Base-by-base conservation (phyloP, 495 filamentous ascomycete genomes). In the Astrothelium macrocarpum region DNA sequence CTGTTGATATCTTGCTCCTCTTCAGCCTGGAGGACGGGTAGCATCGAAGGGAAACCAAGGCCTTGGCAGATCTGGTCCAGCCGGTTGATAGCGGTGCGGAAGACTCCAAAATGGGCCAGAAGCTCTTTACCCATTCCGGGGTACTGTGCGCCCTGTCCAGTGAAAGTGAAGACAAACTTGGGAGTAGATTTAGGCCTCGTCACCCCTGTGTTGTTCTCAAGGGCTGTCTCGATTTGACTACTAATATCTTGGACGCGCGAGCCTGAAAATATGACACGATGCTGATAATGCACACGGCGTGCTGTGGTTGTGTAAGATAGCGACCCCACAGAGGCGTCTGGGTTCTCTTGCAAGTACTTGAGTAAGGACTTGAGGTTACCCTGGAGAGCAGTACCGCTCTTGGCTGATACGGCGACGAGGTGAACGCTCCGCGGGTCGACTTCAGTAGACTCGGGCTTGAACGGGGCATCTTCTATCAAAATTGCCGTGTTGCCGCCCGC, bases 241-340 rank as follows among this genome's bases (percentile, higher is more conserved):
- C 34, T 2, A 25, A 14, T 31, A 4, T 45, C 34, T 4, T 14
- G 12, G 12, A 20, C 1, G 69, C 43, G 26, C 18, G 78, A 74
- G 36, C 39, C 86, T 10, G 78, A 73, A 25, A 89, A 80, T 45
- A 81, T 81, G 63, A 88, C 81, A 56, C 90, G 84, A 78, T 85
- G 87, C 59, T 84, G 82, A 71, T 92, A 86, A 65, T 93, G 90
- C 16, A 88, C 83, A n/a, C 86, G 86, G 65, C 90, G 83, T 49
- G 90, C 90, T 10, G 90, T 94, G 1, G 87, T 90, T 4, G 89
- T 90, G 73, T 95, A n/a, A n/a, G n/a, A n/a, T n/a, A n/a, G n/a
- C n/a, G n/a, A n/a, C n/a, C n/a, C n/a, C n/a, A n/a, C n/a, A n/a
- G n/a, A n/a, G n/a, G n/a, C n/a, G n/a, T n/a, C n/a, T n/a, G n/a